Percentiles rank a stretch among this genome's conserved stretches.
Conservation (phyloP, 208 protist species). For the Trypanosoma caninum region DNA sequence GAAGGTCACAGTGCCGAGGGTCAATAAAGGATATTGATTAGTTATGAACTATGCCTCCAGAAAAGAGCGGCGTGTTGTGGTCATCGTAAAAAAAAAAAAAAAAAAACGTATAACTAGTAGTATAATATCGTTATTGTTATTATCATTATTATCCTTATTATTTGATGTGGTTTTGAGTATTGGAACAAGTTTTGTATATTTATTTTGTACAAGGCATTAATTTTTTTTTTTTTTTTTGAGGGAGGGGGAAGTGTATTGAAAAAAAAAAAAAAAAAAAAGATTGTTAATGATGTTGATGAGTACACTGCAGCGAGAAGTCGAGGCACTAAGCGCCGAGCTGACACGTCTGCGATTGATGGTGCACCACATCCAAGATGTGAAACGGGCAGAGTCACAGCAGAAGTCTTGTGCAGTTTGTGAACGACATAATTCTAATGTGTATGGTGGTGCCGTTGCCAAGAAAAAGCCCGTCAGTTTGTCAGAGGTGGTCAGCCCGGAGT, state of each 20-base stretch:
- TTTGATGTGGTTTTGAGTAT: not conserved
- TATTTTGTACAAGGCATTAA: too few species aligned
- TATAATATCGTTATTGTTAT: too few species aligned
- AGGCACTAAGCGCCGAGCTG: constrained; percentile 76
- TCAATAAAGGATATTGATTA: too few species aligned
- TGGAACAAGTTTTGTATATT: too few species aligned
- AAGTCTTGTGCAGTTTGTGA: too few species aligned
- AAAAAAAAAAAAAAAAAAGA: not conserved
- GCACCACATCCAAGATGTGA: constrained; percentile 58
- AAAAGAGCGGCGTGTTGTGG: too few species aligned
- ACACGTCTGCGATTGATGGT: constrained; percentile 85
- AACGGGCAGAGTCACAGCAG: constrained; percentile 26
- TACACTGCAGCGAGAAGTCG: constrained; percentile 78
- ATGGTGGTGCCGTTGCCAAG: not conserved
- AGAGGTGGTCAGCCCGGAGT: not conserved
- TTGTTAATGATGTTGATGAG: constrained; percentile 64
- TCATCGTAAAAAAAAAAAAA: too few species aligned
- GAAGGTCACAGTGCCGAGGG: constrained; percentile 35
- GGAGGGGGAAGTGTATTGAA: not conserved
- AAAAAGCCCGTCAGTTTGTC: not conserved
- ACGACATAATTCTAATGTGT: not conserved
- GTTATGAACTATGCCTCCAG: too few species aligned
- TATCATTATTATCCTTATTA: not conserved
- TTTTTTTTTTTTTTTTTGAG: not conserved
- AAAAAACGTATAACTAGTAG: too few species aligned